Evolutionary conservation across 345 rosid species (phyloP), one percentile per base, ranked within the genome.

Genomic region (Litchi chinensis): DNA sequence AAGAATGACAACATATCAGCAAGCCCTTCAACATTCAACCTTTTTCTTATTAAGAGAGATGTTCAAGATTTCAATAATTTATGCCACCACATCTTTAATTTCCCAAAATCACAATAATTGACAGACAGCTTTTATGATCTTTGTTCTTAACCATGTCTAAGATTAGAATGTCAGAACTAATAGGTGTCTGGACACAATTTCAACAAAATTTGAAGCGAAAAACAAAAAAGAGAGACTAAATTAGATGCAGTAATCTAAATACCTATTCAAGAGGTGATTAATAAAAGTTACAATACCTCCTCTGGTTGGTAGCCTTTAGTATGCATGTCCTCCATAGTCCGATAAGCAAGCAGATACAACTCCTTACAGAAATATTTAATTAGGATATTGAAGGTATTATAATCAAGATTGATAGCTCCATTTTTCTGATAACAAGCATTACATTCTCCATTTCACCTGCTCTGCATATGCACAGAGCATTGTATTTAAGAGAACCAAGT

Each of bases 381-480:
- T 60, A 95, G 88, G 79, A 92, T 92, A 79, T 89, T 91, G 73
- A 87, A 93, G 32, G 98, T 95, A 59, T 86, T 89, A 79, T 86
- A 83, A 83, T 91, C 93, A 5, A 97, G 98, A 84, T 78, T 85
- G 68, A 93, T 86, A 13, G 89, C 89, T 95, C 99, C 97, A 95
- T 90, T 83, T 88, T 95, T 87, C 80, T 95, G 93, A 95, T 86
- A 67, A 87, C 86, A 73, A 85, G 85, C 98, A 91, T 93, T 41
- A 93, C 96, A 72, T 88, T 88, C 64, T 92, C 91, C 94, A 91
- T 95, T 52, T 92, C 97, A 76, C 97, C 91, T 39, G 91, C 88
- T 90, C 97, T 91, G 88, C 97, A 95, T 95, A 93, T 75, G 98
- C 92, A 74, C 92, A 87, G 19, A 93, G 98, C 94, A 95, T 86